These are phyloP conservation scores for Silene noctiflora DNA, from an alignment of 179 eudicot species.

Conservation along the genomic window DNA sequence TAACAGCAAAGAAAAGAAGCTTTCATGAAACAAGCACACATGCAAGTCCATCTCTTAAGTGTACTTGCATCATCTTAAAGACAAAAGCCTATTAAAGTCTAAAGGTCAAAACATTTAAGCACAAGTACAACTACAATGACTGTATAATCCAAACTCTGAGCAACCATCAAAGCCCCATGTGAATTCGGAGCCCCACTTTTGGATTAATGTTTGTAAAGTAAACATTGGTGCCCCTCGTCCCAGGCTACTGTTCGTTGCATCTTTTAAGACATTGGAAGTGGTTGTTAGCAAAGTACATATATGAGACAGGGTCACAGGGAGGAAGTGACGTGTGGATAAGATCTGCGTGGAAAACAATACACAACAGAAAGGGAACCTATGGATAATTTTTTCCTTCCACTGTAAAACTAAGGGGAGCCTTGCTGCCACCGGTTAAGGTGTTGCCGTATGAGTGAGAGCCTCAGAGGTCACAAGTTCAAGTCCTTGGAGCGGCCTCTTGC, in stretches of 20 bases:
- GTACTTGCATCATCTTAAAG: neutral
- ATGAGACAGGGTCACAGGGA: neutral
- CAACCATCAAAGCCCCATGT: neutral
- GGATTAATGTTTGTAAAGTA: neutral
- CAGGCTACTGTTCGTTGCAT: neutral
- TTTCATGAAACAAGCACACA: neutral
- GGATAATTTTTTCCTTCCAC: neutral
- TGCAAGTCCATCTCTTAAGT: neutral
- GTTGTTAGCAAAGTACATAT: neutral
- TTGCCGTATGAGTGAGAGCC: too few relatives aligned
- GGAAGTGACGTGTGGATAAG: neutral
- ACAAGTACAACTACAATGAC: neutral
- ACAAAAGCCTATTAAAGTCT: neutral
- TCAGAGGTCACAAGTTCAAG: too few relatives aligned
- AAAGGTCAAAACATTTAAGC: neutral
- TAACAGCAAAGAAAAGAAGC: neutral
- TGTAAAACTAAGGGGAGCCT: neutral
- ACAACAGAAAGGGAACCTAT: neutral
- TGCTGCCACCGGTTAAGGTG: too few relatives aligned
- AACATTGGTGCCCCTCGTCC: neutral
- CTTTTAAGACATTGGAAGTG: neutral
- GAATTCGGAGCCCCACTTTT: conserved; percentile 3
- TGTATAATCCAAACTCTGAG: neutral
- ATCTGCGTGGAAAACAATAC: too few relatives aligned
- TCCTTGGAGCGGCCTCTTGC: too few relatives aligned